phyloP scores from a whole-genome alignment of 2,329 filamentous ascomycete genomes.

The Pyrenochaeta sp. region DNA sequence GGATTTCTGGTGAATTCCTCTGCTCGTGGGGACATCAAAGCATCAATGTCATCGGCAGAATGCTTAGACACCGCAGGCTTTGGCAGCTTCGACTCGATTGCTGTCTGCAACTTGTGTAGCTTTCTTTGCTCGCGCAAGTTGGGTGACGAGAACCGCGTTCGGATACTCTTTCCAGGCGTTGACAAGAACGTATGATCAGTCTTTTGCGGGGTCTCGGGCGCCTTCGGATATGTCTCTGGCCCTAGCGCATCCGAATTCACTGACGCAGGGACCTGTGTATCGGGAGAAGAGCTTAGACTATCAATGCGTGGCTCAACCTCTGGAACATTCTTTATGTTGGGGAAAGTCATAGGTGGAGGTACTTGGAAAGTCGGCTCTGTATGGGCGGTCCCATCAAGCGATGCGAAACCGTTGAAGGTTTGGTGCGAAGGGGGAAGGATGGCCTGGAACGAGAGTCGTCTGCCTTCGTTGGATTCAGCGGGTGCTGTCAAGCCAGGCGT shows the following conservation, averaged over 20 bases:
- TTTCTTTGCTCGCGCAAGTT: slow-evolving; percentile 48
- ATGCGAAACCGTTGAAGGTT: slow-evolving; percentile 44
- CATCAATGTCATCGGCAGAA: slow-evolving; percentile 53
- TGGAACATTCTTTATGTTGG: slow-evolving; percentile 16
- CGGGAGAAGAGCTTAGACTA: slow-evolving; percentile 30
- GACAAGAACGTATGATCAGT: slow-evolving; percentile 33
- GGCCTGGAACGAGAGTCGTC: slow-evolving; percentile 46
- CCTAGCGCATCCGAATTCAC: slow-evolving; percentile 16
- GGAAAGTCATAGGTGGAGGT: slow-evolving; percentile 14
- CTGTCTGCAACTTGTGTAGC: slow-evolving; percentile 49
- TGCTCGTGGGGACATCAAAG: slow-evolving; percentile 73
- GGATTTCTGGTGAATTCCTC: slow-evolving; percentile 72
- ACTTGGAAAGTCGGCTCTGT: slow-evolving; percentile 25
- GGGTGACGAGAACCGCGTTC: slow-evolving; percentile 49
- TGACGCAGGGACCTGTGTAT: slow-evolving; percentile 14
- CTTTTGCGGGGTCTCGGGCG: slow-evolving; percentile 22
- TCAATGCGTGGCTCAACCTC: slow-evolving; percentile 28
- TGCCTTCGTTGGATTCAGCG: slow-evolving; percentile 31
- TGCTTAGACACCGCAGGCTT: slow-evolving; percentile 33
- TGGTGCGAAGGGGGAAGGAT: slow-evolving; percentile 45
- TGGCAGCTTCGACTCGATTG: slow-evolving; percentile 48
- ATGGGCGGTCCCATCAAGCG: slow-evolving; percentile 45
- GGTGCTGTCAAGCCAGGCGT: slow-evolving; percentile 20
- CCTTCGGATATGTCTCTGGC: slow-evolving; percentile 14
- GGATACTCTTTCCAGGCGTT: slow-evolving; percentile 39